Evolutionary conservation across 768 basidiomycete species (phyloP), one percentile per base, ranked within the genome.

Genomic region (Lactifluus rugatus): DNA sequence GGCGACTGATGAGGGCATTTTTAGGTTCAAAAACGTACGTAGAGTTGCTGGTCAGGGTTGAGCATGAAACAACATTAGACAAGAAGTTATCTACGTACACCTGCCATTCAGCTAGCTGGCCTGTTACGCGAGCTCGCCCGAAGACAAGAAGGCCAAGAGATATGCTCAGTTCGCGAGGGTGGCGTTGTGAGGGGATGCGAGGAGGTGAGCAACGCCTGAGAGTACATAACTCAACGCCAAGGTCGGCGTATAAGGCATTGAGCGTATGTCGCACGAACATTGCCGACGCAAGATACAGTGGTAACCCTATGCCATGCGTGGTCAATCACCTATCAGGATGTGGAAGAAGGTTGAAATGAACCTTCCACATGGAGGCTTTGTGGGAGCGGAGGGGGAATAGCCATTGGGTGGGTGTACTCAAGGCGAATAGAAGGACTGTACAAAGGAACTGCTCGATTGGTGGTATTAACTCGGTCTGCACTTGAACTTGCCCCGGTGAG

Each of bases 1-100:
- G 89, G 48, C 74, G 64, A 48, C 81, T 70, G 54, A 92, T 82
- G 42, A 83, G 76, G 5, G 85, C 89, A 0, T 79, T 79, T 23
- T 70, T 52, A 0, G 86, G 84, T 2, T 87, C 88, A 68, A 90
- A 89, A 0, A 74, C 72, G 69, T 92, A 91, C 26, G 83, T 87
- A 50, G 82, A 87, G 65, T 81, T 76, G 41, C 87, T 88, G 42
- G 31, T 26, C 10, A 21, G 8, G 42, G 7, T n/a, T 25, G 42
- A 19, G 32, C 32, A 17, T 10, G 44, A 19, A 26, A 26, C 26
- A 26, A 17, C 17, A 39, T 39, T 39, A 17, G 37, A 21, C 28
- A 57, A 59, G 11, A 46, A 37, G 14, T 58, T 19, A 19, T 42
- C 5, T 17, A 76, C 87, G 60, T 66, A 87, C 85, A 89, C 78